These are phyloP conservation scores for Punica granatum DNA, from an alignment of 345 rosid genomes.

Conservation along the genomic window DNA sequence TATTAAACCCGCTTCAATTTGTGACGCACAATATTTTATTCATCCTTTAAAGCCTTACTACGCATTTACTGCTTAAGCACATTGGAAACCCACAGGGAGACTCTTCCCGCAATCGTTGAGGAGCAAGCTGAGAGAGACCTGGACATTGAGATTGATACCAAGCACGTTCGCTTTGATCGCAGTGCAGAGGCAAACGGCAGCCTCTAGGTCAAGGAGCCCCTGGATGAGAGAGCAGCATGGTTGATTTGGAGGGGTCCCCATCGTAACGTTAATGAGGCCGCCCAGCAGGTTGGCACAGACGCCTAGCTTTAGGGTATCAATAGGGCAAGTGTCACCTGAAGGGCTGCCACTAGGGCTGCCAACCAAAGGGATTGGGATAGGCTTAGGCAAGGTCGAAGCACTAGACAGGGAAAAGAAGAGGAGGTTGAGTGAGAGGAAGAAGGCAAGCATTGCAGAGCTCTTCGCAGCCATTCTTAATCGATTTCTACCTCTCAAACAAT, in stretches of 20 bases:
- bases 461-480: neutral
- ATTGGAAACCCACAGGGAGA: slow-evolving; percentile 43
- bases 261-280: slow-evolving; percentile 31
- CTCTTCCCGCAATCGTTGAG: slow-evolving; percentile 53
- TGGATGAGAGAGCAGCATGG: slow-evolving; percentile 52
- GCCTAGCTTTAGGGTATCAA: slow-evolving; percentile 43
- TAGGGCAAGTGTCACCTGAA: slow-evolving; percentile 42
- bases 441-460: neutral
- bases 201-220: slow-evolving; percentile 51
- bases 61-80: too few relatives aligned
- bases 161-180: slow-evolving; percentile 55
- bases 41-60: neutral
- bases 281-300: slow-evolving; percentile 45
- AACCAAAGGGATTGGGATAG: neutral
- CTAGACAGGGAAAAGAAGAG: neutral
- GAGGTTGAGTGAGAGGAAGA: slow-evolving; percentile 1
- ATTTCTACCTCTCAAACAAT: neutral
- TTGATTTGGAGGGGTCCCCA: slow-evolving; percentile 40
- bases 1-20: too few relatives aligned
- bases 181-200: slow-evolving; percentile 53
- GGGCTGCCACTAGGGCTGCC: too few relatives aligned
- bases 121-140: slow-evolving; percentile 54
- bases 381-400: neutral
- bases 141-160: too few relatives aligned
- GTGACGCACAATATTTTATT: too few relatives aligned